Conservation (phyloP, 1,284 basidiomycete genomes). For the Cystobasidiaceae sp. region DNA sequence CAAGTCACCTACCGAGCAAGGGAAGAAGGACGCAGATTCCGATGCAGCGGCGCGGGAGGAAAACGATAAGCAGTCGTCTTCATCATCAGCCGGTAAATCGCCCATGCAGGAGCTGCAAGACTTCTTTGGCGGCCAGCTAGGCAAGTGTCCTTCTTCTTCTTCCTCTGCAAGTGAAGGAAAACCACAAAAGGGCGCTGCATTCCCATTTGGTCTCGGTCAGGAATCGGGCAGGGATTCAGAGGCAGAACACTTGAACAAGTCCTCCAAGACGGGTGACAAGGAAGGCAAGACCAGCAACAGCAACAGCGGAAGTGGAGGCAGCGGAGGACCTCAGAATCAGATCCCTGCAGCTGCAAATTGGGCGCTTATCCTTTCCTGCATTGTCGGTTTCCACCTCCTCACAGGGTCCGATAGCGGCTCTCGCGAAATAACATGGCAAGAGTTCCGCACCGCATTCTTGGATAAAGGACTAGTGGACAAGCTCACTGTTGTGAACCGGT, state of each 20-base stretch:
- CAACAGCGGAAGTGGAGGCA: slow-evolving; percentile 2
- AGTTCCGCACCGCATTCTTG: slow-evolving; percentile 43
- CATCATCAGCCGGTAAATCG: slow-evolving; percentile 55
- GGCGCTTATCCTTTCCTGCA: slow-evolving; percentile 34
- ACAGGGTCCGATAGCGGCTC: slow-evolving; percentile 26
- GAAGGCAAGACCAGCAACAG: background rate
- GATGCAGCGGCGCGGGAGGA: background rate
- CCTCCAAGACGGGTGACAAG: slow-evolving; percentile 6
- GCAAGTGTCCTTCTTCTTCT: slow-evolving; percentile 28
- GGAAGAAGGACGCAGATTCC: slow-evolving; percentile 7
- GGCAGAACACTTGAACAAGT: slow-evolving; percentile 15
- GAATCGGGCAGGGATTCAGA: slow-evolving; percentile 10
- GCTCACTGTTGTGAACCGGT: slow-evolving; percentile 86
- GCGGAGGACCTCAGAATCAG: slow-evolving; percentile 23
- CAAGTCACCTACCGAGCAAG: slow-evolving; percentile 1
- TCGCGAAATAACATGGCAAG: slow-evolving; percentile 44
- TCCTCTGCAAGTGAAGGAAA: too few relatives aligned
- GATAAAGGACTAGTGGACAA: slow-evolving; percentile 92
- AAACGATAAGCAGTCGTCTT: slow-evolving; percentile 56
- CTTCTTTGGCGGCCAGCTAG: slow-evolving; percentile 37
- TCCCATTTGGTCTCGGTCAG: slow-evolving; percentile 23
- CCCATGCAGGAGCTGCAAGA: slow-evolving; percentile 36
- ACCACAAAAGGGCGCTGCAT: background rate
- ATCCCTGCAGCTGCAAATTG: slow-evolving; percentile 30
- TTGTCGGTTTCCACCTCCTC: slow-evolving; percentile 40